Evolutionary conservation across 805 yeast genomes (phyloP).

Genomic region (Zygosaccharomyces bailii): DNA sequence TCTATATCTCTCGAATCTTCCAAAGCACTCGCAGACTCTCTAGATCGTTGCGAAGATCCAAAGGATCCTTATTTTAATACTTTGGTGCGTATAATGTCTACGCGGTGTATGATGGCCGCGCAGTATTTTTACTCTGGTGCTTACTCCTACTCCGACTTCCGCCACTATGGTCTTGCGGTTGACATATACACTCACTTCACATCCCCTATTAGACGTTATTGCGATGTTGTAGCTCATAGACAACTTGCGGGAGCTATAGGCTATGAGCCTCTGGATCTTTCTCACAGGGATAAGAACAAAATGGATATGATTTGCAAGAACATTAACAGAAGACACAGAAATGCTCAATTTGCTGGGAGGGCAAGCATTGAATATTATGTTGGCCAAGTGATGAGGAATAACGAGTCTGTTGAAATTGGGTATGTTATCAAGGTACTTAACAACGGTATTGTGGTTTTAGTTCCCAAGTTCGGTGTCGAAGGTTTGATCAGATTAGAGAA

Average conservation of each 20-base stretch:
- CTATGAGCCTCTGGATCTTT: slow-evolving; percentile 76
- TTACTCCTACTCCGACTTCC: slow-evolving; percentile 84
- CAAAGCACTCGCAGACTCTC: slow-evolving; percentile 86
- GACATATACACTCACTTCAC: slow-evolving; percentile 98
- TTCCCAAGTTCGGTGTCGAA: slow-evolving; percentile 95
- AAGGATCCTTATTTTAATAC: slow-evolving; percentile 90
- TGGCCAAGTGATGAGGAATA: slow-evolving; percentile 92
- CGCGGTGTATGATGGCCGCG: slow-evolving; percentile 99
- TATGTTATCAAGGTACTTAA: slow-evolving; percentile 88
- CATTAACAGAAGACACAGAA: slow-evolving; percentile 90
- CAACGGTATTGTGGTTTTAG: slow-evolving; percentile 91
- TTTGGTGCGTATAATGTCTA: slow-evolving; percentile 89
- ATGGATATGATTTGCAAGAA: slow-evolving; percentile 87
- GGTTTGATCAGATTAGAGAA: slow-evolving; percentile 82
- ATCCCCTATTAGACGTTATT: slow-evolving; percentile 95
- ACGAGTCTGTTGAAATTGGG: slow-evolving; percentile 79
- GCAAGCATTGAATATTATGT: slow-evolving; percentile 97
- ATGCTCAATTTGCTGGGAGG: slow-evolving; percentile 98
- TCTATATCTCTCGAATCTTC: slow-evolving; percentile 78
- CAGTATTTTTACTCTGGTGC: slow-evolving; percentile 93
- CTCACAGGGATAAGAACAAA: slow-evolving; percentile 82
- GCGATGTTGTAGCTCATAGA: slow-evolving; percentile 96
- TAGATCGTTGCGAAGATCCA: slow-evolving; percentile 82
- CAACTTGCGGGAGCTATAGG: slow-evolving; percentile 98
- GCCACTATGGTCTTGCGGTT: slow-evolving; percentile 95